Evolutionary conservation across 2,329 filamentous ascomycete species (phyloP).

Genomic region (Pseudogymnoascus sp.): DNA sequence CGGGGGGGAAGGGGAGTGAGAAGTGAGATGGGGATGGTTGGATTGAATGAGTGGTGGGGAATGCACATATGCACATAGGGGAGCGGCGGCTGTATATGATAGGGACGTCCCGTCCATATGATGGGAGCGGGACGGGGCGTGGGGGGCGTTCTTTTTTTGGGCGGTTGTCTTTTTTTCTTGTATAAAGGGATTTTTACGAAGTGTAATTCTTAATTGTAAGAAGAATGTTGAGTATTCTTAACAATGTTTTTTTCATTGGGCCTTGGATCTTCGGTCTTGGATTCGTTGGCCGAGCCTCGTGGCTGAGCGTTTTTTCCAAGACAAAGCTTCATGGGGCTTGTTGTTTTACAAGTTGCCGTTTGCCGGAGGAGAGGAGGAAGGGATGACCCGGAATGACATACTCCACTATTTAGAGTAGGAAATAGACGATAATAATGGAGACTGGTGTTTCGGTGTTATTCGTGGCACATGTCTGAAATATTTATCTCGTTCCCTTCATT

Average conservation of each 20-base stretch:
- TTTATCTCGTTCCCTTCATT: neutral
- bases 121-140: neutral
- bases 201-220: neutral
- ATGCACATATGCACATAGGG: neutral
- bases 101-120: neutral
- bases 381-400: neutral
- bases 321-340: neutral
- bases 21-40: neutral
- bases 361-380: neutral
- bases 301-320: neutral
- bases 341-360: neutral
- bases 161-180: neutral
- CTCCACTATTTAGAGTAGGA: neutral
- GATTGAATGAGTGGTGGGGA: neutral
- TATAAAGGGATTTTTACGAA: neutral
- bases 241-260: neutral
- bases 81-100: neutral
- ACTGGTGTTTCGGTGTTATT: neutral
- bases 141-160: neutral
- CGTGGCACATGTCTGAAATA: neutral
- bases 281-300: neutral
- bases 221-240: neutral
- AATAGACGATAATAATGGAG: neutral
- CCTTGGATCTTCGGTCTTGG: neutral
- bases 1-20: slow-evolving; percentile 46